phyloP scores from a whole-genome alignment of 805 yeast genomes.

The Candida morakotiae region DNA sequence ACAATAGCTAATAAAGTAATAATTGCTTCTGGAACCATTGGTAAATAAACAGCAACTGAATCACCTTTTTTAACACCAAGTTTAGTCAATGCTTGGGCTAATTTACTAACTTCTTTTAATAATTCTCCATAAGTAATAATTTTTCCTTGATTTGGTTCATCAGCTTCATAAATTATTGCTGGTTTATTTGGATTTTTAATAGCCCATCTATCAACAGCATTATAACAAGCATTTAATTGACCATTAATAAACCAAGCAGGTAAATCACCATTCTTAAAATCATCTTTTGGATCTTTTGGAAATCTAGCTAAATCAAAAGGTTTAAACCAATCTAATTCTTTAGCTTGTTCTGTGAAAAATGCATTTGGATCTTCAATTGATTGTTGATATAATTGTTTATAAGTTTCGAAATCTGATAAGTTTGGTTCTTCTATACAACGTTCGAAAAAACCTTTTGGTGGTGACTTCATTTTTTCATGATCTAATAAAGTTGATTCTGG shows the following conservation, averaged over 20 bases:
- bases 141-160: constrained; percentile 72
- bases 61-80: constrained; percentile 94
- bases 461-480: constrained; percentile 26
- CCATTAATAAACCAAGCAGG: constrained; percentile 93
- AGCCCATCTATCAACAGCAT: constrained; percentile 96
- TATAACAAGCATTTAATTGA: constrained; percentile 86
- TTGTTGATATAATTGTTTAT: constrained; percentile 48
- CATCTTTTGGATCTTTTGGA: constrained; percentile 44
- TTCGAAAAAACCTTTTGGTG: constrained; percentile 38
- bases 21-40: constrained; percentile 97
- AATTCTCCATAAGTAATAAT: constrained; percentile 82
- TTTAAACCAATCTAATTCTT: constrained; percentile 47
- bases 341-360: constrained; percentile 55
- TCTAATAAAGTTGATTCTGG: constrained; percentile 21
- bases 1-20: constrained; percentile 91
- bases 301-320: constrained; percentile 46
- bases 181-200: constrained; percentile 77
- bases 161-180: constrained; percentile 90
- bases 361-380: constrained; percentile 51
- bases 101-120: constrained; percentile 75
- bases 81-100: constrained; percentile 76
- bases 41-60: constrained; percentile 92
- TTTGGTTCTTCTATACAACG: constrained; percentile 47
- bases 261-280: constrained; percentile 62
- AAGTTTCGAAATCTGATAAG: constrained; percentile 46